phyloP scores from a whole-genome alignment of 73 alveolate genomes.

The Stentor roeselii region DNA sequence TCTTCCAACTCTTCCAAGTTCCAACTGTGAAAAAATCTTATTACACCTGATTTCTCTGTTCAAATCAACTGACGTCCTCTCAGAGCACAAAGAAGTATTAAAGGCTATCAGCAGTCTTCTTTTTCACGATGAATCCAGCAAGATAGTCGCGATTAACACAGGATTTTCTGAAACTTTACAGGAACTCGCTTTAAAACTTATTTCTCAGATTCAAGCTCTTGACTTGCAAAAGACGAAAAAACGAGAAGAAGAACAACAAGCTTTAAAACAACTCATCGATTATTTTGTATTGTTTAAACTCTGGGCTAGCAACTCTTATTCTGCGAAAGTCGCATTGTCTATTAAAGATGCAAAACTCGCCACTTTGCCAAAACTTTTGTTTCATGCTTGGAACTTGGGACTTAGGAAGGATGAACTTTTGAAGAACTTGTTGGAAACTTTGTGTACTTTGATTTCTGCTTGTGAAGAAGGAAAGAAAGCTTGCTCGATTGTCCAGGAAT shows the following conservation, averaged over 20 bases:
- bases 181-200: not conserved
- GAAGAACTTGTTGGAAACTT: not conserved
- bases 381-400: not conserved
- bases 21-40: not conserved
- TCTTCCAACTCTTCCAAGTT: not conserved
- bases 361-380: not conserved
- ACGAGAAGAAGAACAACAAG: not conserved
- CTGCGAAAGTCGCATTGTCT: not conserved
- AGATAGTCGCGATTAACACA: not conserved
- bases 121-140: not conserved
- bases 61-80: not conserved
- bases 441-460: conserved; percentile 1
- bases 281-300: not conserved
- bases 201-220: not conserved
- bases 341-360: not conserved
- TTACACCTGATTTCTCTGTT: not conserved
- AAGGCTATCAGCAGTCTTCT: not conserved
- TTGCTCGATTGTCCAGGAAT: not conserved
- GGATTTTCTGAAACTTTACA: not conserved
- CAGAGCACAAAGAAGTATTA: not conserved
- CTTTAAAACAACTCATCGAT: not conserved
- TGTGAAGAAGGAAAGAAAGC: conserved; percentile 4
- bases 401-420: not conserved
- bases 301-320: conserved; percentile 9
- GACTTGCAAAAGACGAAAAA: not conserved